These are phyloP conservation scores for Phytophthora chlamydospora DNA, from an alignment of 352 stramenopile species.

Conservation along the genomic window DNA sequence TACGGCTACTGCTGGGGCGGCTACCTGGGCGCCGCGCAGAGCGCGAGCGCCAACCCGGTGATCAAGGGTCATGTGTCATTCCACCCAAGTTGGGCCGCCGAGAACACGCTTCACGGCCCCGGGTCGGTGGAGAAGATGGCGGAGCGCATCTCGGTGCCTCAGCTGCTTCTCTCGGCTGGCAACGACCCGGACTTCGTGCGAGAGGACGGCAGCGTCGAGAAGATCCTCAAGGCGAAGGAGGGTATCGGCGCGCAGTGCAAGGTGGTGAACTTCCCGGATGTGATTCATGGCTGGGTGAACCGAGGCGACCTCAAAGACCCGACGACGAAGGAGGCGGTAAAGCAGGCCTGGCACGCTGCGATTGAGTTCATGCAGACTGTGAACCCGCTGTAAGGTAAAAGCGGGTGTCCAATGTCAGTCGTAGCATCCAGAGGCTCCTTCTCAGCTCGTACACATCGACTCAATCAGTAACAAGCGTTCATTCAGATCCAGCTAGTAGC, in stretches of 20 bases:
- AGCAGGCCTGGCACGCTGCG: conserved; percentile 48
- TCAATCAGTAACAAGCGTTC: conserved; percentile 9
- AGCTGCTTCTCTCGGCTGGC: conserved; percentile 48
- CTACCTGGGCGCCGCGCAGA: conserved; percentile 33
- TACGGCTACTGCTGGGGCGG: conserved; percentile 52
- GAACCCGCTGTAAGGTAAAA: conserved; percentile 21
- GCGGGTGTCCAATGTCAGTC: neutral
- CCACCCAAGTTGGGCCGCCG: conserved; percentile 36
- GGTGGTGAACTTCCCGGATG: conserved; percentile 52
- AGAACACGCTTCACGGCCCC: conserved; percentile 25
- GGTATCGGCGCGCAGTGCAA: conserved; percentile 23
- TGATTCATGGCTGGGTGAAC: conserved; percentile 67
- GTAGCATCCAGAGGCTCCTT: too few relatives aligned
- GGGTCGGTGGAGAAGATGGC: conserved; percentile 48
- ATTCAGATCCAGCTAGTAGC: conserved; percentile 23
- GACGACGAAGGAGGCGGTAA: conserved; percentile 37
- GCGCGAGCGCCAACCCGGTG: conserved; percentile 4
- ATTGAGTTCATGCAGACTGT: conserved; percentile 44
- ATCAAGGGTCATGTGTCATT: conserved; percentile 40
- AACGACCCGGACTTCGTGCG: conserved; percentile 53
- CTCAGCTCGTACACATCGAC: too few relatives aligned
- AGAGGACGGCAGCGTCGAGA: conserved; percentile 43
- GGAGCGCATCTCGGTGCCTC: conserved; percentile 40
- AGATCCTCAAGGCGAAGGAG: conserved; percentile 39
- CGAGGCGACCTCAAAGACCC: conserved; percentile 54